A percentile compares a stretch with the other conserved stretches of the same genome.
These are phyloP conservation scores for Hirsutella thompsonii DNA, from an alignment of 2,329 filamentous ascomycete species.

Conservation along the genomic window DNA sequence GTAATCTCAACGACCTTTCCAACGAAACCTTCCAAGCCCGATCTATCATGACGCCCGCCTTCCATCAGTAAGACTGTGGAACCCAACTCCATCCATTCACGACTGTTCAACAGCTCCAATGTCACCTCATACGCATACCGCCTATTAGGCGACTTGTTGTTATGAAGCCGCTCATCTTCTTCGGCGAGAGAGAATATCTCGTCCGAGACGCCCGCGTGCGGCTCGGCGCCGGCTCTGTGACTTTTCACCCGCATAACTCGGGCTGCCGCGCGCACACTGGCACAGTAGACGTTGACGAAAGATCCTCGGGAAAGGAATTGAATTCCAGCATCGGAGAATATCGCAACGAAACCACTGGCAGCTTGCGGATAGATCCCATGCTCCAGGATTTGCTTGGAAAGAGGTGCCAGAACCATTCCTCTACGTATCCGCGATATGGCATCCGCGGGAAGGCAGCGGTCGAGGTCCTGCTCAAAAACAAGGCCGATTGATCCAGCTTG, in stretches of 20 bases:
- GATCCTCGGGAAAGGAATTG: conserved; percentile 52
- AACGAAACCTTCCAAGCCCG: conserved; percentile 59
- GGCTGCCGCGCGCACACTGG: conserved; percentile 73
- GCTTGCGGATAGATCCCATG: conserved; percentile 47
- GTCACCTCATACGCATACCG: conserved; percentile 35
- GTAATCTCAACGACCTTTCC: conserved; percentile 52
- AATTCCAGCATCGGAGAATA: conserved; percentile 52
- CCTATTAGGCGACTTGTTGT: conserved; percentile 10
- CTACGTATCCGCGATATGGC: conserved; percentile 44
- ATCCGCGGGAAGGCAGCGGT: background rate
- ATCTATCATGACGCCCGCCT: conserved; percentile 53
- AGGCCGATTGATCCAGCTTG: conserved; percentile 88
- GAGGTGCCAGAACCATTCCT: conserved; percentile 69
- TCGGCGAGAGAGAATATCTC: conserved; percentile 48
- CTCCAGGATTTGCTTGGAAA: conserved; percentile 43
- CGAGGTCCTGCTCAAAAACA: conserved; percentile 33
- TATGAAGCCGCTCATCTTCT: conserved; percentile 23
- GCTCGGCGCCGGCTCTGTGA: conserved; percentile 11
- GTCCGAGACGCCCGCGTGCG: conserved; percentile 27
- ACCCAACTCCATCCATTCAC: conserved; percentile 63
- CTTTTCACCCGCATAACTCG: conserved; percentile 48
- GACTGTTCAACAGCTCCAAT: conserved; percentile 54
- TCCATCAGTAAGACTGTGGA: conserved; percentile 60
- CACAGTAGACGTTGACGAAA: conserved; percentile 71
- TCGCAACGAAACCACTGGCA: conserved; percentile 56